phyloP scores from a whole-genome alignment of 768 basidiomycete genomes.

The Gyrodon lividus region DNA sequence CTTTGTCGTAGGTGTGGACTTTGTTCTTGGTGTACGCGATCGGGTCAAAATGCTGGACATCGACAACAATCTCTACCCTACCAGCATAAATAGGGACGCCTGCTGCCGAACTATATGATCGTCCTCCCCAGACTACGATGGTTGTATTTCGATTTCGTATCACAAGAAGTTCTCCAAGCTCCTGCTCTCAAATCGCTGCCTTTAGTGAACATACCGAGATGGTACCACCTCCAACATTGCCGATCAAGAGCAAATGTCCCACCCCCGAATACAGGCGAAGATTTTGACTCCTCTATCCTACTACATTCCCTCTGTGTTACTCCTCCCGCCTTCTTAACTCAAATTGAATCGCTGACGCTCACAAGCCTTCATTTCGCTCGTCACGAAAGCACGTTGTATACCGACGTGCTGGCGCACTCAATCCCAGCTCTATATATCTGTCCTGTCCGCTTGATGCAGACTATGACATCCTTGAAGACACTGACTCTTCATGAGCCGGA shows the following conservation, averaged over 20 bases:
- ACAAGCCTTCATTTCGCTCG: background rate
- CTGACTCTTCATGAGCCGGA: conserved; percentile 1
- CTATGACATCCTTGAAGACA: conserved; percentile 4
- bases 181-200: conserved; percentile 7
- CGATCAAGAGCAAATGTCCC: background rate
- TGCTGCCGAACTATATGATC: background rate
- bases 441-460: conserved; percentile 1
- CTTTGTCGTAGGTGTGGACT: background rate
- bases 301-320: background rate
- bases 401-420: background rate
- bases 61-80: background rate
- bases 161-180: background rate
- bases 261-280: background rate
- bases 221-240: background rate
- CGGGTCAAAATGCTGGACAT: conserved; percentile 7
- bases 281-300: conserved; percentile 1
- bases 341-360: conserved; percentile 5
- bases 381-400: background rate
- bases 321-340: background rate
- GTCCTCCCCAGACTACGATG: conserved; percentile 3
- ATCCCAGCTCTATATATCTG: background rate
- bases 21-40: background rate
- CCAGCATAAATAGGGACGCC: background rate
- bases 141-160: conserved; percentile 2
- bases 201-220: background rate